Evolutionary conservation across 306 rosid species (phyloP).

Genomic region (Vigna unguiculata): DNA sequence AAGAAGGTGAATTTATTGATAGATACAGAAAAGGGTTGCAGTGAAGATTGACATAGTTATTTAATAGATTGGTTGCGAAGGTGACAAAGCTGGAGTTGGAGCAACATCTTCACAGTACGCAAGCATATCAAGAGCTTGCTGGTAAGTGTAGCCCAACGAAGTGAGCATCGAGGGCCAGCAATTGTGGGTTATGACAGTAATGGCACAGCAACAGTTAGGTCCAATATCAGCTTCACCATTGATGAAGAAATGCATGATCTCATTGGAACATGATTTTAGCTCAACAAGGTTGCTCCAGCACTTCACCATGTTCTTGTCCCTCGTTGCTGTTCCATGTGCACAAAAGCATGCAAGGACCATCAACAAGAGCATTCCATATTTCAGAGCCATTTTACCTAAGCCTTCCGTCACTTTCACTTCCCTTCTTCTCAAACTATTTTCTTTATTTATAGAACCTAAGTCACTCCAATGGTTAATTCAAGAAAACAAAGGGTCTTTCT

Average conservation of each 20-base stretch:
- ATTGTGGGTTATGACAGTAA: conserved; percentile 47
- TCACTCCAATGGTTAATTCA: not conserved
- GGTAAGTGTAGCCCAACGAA: conserved; percentile 47
- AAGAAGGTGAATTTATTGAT: not conserved
- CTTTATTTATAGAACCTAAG: not conserved
- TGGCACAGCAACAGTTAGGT: conserved; percentile 49
- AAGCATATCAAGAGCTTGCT: conserved; percentile 45
- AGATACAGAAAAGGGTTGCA: not conserved
- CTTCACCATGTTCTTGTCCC: conserved; percentile 29
- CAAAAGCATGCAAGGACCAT: conserved; percentile 13
- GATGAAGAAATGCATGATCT: conserved; percentile 46
- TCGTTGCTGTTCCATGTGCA: conserved; percentile 15
- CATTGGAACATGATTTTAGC: conserved; percentile 50
- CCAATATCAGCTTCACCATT: conserved; percentile 45
- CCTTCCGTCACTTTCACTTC: not conserved
- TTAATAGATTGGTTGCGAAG: conserved; percentile 7
- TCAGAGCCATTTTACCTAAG: conserved; percentile 25
- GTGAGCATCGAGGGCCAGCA: conserved; percentile 61
- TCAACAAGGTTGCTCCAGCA: conserved; percentile 49
- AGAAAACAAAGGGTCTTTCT: not conserved
- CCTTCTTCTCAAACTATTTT: not conserved
- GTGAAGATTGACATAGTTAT: not conserved
- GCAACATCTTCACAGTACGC: conserved; percentile 47
- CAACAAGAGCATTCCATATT: conserved; percentile 7
- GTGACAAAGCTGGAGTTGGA: conserved; percentile 36